These are phyloP conservation scores for Penicillium vulpinum DNA, from an alignment of 2,329 filamentous ascomycete genomes.

Conservation along the genomic window DNA sequence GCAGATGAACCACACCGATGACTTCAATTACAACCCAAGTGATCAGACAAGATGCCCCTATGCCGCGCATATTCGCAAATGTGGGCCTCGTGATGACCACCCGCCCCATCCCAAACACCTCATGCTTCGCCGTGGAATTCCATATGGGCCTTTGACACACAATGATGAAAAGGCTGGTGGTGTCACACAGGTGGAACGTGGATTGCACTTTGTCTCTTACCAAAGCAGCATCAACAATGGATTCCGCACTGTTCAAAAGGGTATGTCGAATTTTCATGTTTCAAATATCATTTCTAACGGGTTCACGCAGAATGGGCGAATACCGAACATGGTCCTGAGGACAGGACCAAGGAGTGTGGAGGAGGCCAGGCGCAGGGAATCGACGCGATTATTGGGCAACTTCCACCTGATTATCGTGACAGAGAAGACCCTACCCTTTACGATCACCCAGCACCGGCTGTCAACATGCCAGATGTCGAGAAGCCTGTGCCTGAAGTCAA, in stretches of 20 bases:
- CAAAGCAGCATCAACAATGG: constrained; percentile 45
- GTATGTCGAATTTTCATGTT: neutral
- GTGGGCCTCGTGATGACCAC: constrained; percentile 40
- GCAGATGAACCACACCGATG: constrained; percentile 14
- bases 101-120: constrained; percentile 15
- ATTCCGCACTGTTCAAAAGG: constrained; percentile 32
- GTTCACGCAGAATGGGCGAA: constrained; percentile 21
- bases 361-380: neutral
- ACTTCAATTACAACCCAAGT: constrained; percentile 40
- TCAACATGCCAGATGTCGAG: neutral
- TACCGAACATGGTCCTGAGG: constrained; percentile 11
- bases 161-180: constrained; percentile 33
- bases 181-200: constrained; percentile 38
- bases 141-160: constrained; percentile 43
- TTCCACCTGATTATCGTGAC: constrained; percentile 2
- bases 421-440: neutral
- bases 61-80: constrained; percentile 51
- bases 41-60: constrained; percentile 46
- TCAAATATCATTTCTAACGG: neutral
- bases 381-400: constrained; percentile 24
- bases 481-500: neutral
- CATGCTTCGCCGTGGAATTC: constrained; percentile 49
- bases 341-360: constrained; percentile 2
- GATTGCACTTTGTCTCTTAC: constrained; percentile 49
- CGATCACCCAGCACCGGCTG: neutral